phyloP scores from a whole-genome alignment of 1,284 basidiomycete species.

The Trichosporon sp. region DNA sequence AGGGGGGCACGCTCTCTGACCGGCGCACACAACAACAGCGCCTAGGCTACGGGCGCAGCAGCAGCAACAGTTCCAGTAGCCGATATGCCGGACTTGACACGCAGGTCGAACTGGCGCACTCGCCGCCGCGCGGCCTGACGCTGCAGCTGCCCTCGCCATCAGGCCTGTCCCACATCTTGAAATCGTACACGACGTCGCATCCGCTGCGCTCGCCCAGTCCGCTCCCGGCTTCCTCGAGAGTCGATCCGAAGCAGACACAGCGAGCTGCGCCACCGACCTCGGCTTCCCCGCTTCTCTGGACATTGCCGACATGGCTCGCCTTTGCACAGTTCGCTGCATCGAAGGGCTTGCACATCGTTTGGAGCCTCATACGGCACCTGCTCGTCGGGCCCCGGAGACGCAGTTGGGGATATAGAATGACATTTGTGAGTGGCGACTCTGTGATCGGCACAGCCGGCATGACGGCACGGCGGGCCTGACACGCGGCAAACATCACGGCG shows the following conservation, averaged over 20 bases:
- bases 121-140: conserved; percentile 36
- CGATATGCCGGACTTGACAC: neutral
- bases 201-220: conserved; percentile 43
- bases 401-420: conserved; percentile 50
- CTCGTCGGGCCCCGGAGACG: conserved; percentile 42
- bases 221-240: conserved; percentile 41
- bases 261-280: conserved; percentile 33
- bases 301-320: conserved; percentile 37
- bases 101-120: conserved; percentile 29
- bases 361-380: conserved; percentile 38
- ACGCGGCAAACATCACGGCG: neutral
- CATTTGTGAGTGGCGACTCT: conserved; percentile 26
- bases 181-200: conserved; percentile 36
- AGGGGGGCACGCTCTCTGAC: neutral
- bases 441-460: neutral
- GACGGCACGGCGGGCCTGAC: neutral
- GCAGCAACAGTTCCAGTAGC: neutral
- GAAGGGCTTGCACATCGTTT: conserved; percentile 43
- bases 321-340: conserved; percentile 36
- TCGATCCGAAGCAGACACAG: conserved; percentile 38
- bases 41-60: neutral
- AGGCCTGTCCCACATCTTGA: conserved; percentile 31
- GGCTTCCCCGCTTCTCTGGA: conserved; percentile 35
- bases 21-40: neutral
- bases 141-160: conserved; percentile 12